Conservation (phyloP, 345 rosid species). For the Salix arbutifolia region DNA sequence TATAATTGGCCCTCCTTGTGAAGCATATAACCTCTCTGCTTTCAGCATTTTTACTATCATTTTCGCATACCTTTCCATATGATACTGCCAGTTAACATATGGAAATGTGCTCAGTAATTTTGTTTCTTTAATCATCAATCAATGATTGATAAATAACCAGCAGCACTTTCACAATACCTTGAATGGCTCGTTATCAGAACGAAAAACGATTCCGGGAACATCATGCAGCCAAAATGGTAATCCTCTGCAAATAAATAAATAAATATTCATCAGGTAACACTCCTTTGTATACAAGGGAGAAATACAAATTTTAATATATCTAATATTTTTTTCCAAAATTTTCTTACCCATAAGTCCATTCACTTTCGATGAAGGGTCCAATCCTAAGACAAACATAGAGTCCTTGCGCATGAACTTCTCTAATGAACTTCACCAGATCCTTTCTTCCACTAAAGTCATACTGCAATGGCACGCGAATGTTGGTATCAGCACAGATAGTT, state of each 20-base stretch:
- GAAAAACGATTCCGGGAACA: conserved; percentile 3
- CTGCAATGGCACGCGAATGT: conserved; percentile 24
- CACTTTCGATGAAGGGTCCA: conserved; percentile 74
- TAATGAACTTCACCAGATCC: conserved; percentile 63
- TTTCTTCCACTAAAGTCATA: conserved; percentile 68
- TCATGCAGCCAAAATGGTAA: conserved; percentile 3
- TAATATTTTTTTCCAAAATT: no score
- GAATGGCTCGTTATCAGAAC: neutral
- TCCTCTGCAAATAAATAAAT: neutral
- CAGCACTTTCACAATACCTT: neutral
- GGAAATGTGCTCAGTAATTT: no score
- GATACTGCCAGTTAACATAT: conserved; percentile 32
- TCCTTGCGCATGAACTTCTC: conserved; percentile 66
- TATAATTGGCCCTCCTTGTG: conserved; percentile 82
- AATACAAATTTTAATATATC: no score
- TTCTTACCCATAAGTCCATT: conserved; percentile 75
- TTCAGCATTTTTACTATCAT: conserved; percentile 58
- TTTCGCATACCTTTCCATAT: conserved; percentile 50
- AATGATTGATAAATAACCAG: no score
- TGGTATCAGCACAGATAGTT: neutral
- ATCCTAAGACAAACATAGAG: conserved; percentile 67
- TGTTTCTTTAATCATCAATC: no score
- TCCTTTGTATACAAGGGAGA: neutral
- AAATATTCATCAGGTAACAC: no score
- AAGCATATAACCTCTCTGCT: conserved; percentile 53